Evolutionary conservation across 106 monocot genomes (phyloP).

Genomic region (Allium sativum): DNA sequence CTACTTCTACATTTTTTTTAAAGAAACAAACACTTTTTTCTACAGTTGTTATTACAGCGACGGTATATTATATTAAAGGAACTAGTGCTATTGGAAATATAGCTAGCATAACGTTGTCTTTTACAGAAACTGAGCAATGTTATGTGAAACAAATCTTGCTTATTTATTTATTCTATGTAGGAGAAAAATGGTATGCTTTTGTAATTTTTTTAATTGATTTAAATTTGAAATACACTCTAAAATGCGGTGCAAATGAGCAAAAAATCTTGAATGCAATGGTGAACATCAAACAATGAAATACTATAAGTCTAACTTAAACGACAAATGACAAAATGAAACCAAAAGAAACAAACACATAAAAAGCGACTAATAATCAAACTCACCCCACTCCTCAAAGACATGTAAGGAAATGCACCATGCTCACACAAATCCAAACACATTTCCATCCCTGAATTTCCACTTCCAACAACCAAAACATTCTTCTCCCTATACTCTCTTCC

Average conservation of each 20-base stretch:
- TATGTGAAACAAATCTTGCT: background rate
- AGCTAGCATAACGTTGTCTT: too few relatives aligned
- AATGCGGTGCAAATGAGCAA: too few relatives aligned
- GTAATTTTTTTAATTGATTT: too few relatives aligned
- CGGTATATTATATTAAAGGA: too few relatives aligned
- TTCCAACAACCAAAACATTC: slow-evolving; percentile 69
- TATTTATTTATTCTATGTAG: background rate
- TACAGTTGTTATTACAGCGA: too few relatives aligned
- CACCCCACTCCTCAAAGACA: slow-evolving; percentile 63
- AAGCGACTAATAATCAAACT: slow-evolving; percentile 5
- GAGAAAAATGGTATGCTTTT: background rate
- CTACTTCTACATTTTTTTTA: too few relatives aligned
- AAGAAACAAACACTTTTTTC: too few relatives aligned
- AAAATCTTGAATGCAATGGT: too few relatives aligned
- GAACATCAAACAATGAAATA: too few relatives aligned
- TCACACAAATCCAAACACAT: slow-evolving; percentile 67
- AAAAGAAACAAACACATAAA: background rate
- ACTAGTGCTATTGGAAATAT: too few relatives aligned
- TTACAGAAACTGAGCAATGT: too few relatives aligned
- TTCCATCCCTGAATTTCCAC: slow-evolving; percentile 88
- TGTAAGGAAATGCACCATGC: slow-evolving; percentile 37
- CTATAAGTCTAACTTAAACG: background rate
- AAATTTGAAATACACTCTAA: too few relatives aligned
- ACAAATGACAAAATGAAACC: background rate
- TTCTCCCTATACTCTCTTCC: slow-evolving; percentile 42